Evolutionary conservation across 2,329 filamentous ascomycete genomes (phyloP), one percentile per base, ranked within the genome.

Genomic region (Ceratocystis lukuohia): DNA sequence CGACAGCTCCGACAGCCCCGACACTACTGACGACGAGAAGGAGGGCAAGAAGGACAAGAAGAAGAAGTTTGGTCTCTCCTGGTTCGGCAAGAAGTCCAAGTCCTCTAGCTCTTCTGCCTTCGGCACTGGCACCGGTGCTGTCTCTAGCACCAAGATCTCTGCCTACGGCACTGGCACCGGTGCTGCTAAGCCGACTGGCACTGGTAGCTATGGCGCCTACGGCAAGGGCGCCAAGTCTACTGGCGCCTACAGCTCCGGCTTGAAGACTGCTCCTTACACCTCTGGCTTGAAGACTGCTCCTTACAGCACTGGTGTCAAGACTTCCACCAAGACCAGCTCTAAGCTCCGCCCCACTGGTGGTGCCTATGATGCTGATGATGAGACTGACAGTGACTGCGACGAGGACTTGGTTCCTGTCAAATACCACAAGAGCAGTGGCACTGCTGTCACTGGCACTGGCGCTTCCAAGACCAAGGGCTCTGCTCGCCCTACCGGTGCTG

Each of bases 21-120:
- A 56, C 50, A 56, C 20, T 37, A 50, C 61, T 28, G 63, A 65
- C n/a, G 50, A 45, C 41, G 65, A 66, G 65, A 45, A 50, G 44
- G 28, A 57, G 12, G 50, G 12, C 22, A 44, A 48, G 46, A 41
- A 41, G 22, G 22, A 22, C 22, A 22, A 22, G n/a, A 20, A 5
- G 22, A 30, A 30, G 28, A 30, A 25, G 48, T 15, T 22, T 56
- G 28, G 28, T 28, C 56, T 61, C 45, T 56, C 53, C n/a, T 28
- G 37, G 6, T 22, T n/a, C 7, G 37, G 46, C 30, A 44, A 45
- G 15, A 30, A 22, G 20, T n/a, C 46, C n/a, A 30, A 22, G 20
- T n/a, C 46, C n/a, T 30, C 46, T 5, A 41, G 53, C 44, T 25
- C 33, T 37, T 37, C 22, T 5, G 41, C 56, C 33, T 22, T 56